Conservation (phyloP, 176 grass and related monocot species). For the Aegilops tauschii region DNA sequence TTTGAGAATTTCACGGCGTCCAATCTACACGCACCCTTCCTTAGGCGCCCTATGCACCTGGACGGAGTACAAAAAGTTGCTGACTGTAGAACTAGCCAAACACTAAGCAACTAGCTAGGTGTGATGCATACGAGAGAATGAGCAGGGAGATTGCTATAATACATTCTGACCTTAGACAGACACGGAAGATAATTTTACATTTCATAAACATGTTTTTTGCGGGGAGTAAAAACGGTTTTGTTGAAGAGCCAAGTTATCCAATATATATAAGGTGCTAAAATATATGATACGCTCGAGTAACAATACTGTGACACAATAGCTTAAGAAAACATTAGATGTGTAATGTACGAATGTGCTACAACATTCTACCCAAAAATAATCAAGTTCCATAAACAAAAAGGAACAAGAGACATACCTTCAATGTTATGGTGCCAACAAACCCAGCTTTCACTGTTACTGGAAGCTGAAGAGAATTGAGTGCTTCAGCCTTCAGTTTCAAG, state of each 20-base stretch:
- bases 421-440: conserved; percentile 96
- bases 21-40: too few relatives aligned
- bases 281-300: background rate
- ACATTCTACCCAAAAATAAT: conserved; percentile 18
- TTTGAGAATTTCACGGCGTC: too few relatives aligned
- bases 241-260: conserved; percentile 1
- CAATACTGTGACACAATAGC: background rate
- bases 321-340: conserved; percentile 5
- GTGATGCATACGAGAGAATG: background rate
- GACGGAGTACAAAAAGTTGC: background rate
- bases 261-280: conserved; percentile 2
- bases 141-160: background rate
- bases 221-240: background rate
- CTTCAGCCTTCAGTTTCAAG: conserved; percentile 95
- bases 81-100: conserved; percentile 12
- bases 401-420: conserved; percentile 57
- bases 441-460: conserved; percentile 99
- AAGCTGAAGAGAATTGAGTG: conserved; percentile 89
- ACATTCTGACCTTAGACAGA: background rate
- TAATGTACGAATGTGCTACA: background rate
- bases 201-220: background rate
- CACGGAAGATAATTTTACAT: background rate
- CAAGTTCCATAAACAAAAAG: conserved; percentile 16
- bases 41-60: too few relatives aligned
- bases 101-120: background rate